Conservation (phyloP, 208 protist genomes). For the Acanthamoeba triangularis region DNA sequence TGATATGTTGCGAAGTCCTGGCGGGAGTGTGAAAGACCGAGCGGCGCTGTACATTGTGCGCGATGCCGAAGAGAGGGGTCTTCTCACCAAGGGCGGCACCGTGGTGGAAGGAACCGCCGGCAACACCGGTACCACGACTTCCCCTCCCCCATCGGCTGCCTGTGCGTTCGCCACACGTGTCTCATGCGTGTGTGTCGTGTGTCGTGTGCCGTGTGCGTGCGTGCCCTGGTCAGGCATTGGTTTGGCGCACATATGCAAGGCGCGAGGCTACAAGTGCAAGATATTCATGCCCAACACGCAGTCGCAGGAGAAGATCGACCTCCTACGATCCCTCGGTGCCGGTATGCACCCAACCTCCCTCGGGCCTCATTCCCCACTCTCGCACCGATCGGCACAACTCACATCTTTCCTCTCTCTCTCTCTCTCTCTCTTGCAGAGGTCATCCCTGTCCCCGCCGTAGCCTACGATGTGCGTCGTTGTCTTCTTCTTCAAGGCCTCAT, state of each 20-base stretch:
- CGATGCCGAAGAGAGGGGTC: conserved; percentile 85
- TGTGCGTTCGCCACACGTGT: too few relatives aligned
- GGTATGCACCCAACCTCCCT: background rate
- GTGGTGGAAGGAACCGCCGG: conserved; percentile 86
- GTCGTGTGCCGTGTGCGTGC: background rate
- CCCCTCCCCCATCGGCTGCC: background rate
- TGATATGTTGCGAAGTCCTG: conserved; percentile 2
- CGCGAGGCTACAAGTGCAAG: conserved; percentile 87
- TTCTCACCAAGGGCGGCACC: conserved; percentile 83
- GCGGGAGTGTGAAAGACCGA: conserved; percentile 88
- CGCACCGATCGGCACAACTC: background rate
- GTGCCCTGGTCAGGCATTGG: conserved; percentile 53
- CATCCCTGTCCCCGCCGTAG: conserved; percentile 67
- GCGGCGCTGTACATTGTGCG: conserved; percentile 86
- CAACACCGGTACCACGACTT: conserved; percentile 69
- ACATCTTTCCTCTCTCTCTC: background rate
- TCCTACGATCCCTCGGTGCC: conserved; percentile 74
- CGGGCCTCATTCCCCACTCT: background rate
- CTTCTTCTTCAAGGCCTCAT: background rate
- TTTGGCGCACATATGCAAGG: conserved; percentile 86
- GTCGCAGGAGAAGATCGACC: conserved; percentile 87
- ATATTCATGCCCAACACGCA: conserved; percentile 87
- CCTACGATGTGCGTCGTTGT: conserved; percentile 21
- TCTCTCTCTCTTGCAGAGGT: conserved; percentile 55
- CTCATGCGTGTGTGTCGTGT: background rate